These are phyloP conservation scores for Gossypium thurberi DNA, from an alignment of 345 rosid genomes.

Conservation along the genomic window DNA sequence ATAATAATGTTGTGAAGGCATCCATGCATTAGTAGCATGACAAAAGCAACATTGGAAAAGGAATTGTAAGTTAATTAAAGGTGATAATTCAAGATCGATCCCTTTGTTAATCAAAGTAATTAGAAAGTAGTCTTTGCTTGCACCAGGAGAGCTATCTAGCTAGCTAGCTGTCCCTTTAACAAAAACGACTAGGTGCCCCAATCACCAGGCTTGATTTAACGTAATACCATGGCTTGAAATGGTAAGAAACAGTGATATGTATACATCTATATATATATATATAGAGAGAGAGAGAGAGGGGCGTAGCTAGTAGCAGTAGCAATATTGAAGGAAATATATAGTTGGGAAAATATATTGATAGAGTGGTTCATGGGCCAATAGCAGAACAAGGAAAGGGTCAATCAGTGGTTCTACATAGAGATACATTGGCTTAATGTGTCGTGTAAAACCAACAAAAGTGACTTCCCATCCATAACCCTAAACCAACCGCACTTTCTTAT, in stretches of 20 bases:
- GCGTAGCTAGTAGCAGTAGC: too few species aligned
- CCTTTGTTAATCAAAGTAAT: slow-evolving; percentile 15
- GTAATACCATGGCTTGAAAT: slow-evolving; percentile 30
- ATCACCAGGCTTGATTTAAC: slow-evolving; percentile 39
- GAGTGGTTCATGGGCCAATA: slow-evolving; percentile 21
- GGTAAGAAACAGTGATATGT: background rate
- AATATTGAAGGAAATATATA: too few species aligned
- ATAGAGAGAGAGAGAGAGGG: too few species aligned
- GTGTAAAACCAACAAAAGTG: slow-evolving; percentile 73
- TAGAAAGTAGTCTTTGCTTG: slow-evolving; percentile 17
- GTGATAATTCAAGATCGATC: slow-evolving; percentile 12
- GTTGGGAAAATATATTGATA: background rate
- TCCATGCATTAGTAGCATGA: background rate
- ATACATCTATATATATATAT: too few species aligned
- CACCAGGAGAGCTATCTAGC: slow-evolving; percentile 37
- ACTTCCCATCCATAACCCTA: slow-evolving; percentile 62
- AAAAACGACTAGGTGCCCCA: slow-evolving; percentile 16
- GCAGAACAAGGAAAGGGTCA: slow-evolving; percentile 29
- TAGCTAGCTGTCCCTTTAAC: slow-evolving; percentile 35
- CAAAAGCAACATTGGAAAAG: slow-evolving; percentile 1
- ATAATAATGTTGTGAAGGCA: background rate
- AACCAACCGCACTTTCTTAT: slow-evolving; percentile 49
- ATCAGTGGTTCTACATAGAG: slow-evolving; percentile 31
- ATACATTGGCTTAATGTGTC: slow-evolving; percentile 31
- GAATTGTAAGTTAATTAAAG: slow-evolving; percentile 5